These are phyloP conservation scores for Rhizophora mangle DNA, from an alignment of 345 rosid species.

Conservation along the genomic window DNA sequence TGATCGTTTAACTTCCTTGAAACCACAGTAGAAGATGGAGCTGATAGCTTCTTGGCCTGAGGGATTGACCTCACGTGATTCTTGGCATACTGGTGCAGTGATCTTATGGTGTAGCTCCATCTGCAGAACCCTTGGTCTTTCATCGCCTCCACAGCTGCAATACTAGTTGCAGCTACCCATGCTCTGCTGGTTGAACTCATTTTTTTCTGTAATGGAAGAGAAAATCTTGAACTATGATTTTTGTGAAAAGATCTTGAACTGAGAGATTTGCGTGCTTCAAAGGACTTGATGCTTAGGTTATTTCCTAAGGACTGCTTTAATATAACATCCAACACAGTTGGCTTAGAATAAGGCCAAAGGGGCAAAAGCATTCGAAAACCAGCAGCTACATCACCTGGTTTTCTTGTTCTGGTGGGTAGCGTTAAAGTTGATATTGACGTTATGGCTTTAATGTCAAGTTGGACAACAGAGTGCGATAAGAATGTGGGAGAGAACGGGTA, in stretches of 20 bases:
- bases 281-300: too few species aligned
- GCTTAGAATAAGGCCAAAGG: too few species aligned
- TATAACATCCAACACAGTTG: too few species aligned
- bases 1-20: constrained; percentile 3
- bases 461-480: too few species aligned
- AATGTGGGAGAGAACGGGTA: too few species aligned
- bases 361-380: too few species aligned
- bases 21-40: constrained; percentile 32
- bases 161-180: constrained; percentile 44
- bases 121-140: constrained; percentile 63
- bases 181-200: constrained; percentile 42
- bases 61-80: constrained; percentile 35
- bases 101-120: constrained; percentile 47
- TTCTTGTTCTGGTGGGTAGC: too few species aligned
- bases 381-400: too few species aligned
- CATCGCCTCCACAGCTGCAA: constrained; percentile 59
- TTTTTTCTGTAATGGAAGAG: background rate
- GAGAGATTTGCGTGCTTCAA: background rate
- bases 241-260: background rate
- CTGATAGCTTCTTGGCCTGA: constrained; percentile 42
- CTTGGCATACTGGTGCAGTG: constrained; percentile 42
- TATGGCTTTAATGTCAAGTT: too few species aligned
- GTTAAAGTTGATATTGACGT: too few species aligned
- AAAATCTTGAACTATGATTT: too few species aligned
- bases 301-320: too few species aligned